These are phyloP conservation scores for Brassica napus DNA, from an alignment of 345 rosid species.

Conservation along the genomic window DNA sequence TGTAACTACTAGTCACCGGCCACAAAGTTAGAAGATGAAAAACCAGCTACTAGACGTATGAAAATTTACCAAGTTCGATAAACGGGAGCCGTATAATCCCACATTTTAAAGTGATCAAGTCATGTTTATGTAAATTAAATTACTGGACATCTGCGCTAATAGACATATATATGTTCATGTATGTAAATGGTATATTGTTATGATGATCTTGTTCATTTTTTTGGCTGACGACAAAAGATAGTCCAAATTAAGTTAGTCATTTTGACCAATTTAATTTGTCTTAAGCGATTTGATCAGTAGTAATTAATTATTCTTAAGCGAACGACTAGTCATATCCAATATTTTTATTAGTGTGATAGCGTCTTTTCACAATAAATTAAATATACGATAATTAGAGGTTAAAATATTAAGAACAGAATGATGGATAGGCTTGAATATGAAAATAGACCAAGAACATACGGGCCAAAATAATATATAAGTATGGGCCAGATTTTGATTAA, in stretches of 20 bases:
- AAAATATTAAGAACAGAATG: neutral
- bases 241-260: neutral
- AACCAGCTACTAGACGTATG: neutral
- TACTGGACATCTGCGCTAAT: neutral
- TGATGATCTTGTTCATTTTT: neutral
- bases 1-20: slow-evolving; percentile 7
- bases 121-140: neutral
- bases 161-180: neutral
- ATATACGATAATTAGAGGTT: neutral
- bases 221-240: neutral
- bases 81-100: neutral
- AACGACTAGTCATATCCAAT: neutral
- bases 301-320: neutral
- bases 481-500: neutral
- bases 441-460: neutral
- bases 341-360: neutral
- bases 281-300: neutral
- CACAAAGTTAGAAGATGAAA: neutral
- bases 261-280: neutral
- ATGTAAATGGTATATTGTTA: neutral
- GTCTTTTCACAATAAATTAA: neutral
- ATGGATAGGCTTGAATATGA: neutral
- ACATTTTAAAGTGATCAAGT: neutral
- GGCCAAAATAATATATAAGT: neutral
- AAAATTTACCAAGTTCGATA: neutral